phyloP scores from a whole-genome alignment of 2,329 filamentous ascomycete genomes.

The Tetracladium maxilliforme region DNA sequence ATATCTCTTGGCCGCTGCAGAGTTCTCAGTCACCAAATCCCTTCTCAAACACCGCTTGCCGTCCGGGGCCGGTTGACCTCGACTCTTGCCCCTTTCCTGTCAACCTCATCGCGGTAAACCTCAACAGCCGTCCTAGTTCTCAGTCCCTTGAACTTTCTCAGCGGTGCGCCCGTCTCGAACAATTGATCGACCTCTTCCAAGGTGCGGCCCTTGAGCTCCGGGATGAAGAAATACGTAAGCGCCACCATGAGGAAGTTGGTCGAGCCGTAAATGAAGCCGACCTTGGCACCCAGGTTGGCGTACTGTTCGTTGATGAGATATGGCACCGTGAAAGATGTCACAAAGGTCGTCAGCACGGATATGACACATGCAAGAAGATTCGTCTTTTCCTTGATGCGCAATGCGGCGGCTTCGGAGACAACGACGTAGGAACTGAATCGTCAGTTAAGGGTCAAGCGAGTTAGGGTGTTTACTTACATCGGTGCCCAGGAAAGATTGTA shows the following conservation, averaged over 20 bases:
- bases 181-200: too few species aligned
- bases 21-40: too few species aligned
- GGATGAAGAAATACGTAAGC: too few species aligned
- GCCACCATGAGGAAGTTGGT: conserved; percentile 6
- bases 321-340: conserved; percentile 19
- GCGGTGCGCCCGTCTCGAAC: conserved; percentile 7
- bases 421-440: conserved; percentile 11
- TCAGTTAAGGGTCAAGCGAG: neutral
- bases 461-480: conserved; percentile 6
- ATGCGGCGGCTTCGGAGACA: conserved; percentile 10
- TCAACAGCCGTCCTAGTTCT: too few species aligned
- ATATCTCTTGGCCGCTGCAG: too few species aligned
- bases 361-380: conserved; percentile 13
- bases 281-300: conserved; percentile 17
- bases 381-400: conserved; percentile 15
- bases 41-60: too few species aligned
- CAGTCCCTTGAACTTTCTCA: conserved; percentile 6
- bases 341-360: conserved; percentile 15
- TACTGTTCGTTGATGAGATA: conserved; percentile 20
- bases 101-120: too few species aligned
- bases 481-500: conserved; percentile 14
- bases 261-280: conserved; percentile 19
- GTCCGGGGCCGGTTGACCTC: too few species aligned
- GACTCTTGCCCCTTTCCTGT: too few species aligned
- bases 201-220: too few species aligned